Evolutionary conservation across 148 eudicot genomes (phyloP), one percentile per base, ranked within the genome.

Genomic region (Nepenthes mirabilis): DNA sequence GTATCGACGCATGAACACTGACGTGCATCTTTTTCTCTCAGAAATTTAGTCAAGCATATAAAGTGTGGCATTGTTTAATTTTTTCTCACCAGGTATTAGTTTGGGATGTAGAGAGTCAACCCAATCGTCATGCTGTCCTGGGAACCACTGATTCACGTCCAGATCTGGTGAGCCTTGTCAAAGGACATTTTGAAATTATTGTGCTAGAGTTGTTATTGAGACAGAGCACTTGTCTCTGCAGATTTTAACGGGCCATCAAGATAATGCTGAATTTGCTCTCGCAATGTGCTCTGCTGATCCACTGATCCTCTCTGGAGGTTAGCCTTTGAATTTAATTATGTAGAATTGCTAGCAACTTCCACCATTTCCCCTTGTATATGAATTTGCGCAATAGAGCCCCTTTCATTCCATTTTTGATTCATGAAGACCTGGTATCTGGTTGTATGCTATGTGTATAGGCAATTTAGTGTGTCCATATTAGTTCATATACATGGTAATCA

Each of bases 51-150:
- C 8, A 8, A 40, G 45, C 45, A 40, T 40, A 4, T 3, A 40
- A 40, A 40, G 4, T 40, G 4, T 40, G 45, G 6, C 4, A 3
- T 4, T 4, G 4, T 40, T 40, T 40, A 40, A 40, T 4, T 49
- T 49, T 49, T 49, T n/a, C 52, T 49, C 36, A 37, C 50, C 76
- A 91, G 98, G 96, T 91, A 51, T 82, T 88, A 61, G 80, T 91
- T 62, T 91, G 98, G 98, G 94, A 91, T 71, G 83, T 91, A 68
- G 98, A 91, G 59, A 75, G 78, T 71, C 98, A 91, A 74, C 86
- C 98, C 59, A 85, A 80, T 69, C 91, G 98, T 51, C 98, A 86
- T 54, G 88, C 91, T 57, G 73, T 77, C 43, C 64, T 88, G 71
- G 96, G 95, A 68, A 80, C 85, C 73, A 60, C 72, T 59, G 81